A percentile compares a stretch with the other conserved stretches of the same genome.
phyloP scores from a whole-genome alignment of 1,139 yeast species.

The Scheffersomyces cryptocercus region DNA sequence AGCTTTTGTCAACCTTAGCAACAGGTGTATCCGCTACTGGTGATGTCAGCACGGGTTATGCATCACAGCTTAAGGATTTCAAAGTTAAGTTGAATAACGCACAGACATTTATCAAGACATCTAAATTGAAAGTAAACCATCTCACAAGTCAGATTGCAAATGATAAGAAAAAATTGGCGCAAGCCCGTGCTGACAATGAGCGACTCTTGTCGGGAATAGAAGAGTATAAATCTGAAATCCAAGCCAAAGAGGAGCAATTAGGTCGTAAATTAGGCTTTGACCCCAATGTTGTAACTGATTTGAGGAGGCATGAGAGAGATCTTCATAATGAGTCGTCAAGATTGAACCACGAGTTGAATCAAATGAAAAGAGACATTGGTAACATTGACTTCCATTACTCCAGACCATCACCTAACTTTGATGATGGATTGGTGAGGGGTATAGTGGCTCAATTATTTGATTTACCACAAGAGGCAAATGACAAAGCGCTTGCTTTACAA shows the following conservation, averaged over 20 bases:
- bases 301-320: conserved; percentile 45
- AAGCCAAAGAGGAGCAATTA: conserved; percentile 45
- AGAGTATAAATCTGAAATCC: conserved; percentile 39
- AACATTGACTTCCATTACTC: conserved; percentile 77
- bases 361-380: conserved; percentile 63
- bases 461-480: conserved; percentile 55
- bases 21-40: conserved; percentile 93
- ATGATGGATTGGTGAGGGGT: conserved; percentile 72
- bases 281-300: conserved; percentile 43
- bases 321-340: conserved; percentile 33
- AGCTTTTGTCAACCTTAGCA: conserved; percentile 75
- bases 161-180: conserved; percentile 52
- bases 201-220: conserved; percentile 44
- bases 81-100: conserved; percentile 59
- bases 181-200: conserved; percentile 58
- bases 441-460: conserved; percentile 84
- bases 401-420: conserved; percentile 62
- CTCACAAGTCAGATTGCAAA: conserved; percentile 52
- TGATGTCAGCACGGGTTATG: conserved; percentile 66
- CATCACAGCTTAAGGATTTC: conserved; percentile 67
- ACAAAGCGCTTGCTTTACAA: conserved; percentile 82
- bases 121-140: conserved; percentile 60
- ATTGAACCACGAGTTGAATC: conserved; percentile 53
- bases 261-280: conserved; percentile 57
- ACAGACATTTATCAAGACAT: conserved; percentile 59